Base-by-base conservation (phyloP, 345 rosid genomes). In the Dimocarpus longan region DNA sequence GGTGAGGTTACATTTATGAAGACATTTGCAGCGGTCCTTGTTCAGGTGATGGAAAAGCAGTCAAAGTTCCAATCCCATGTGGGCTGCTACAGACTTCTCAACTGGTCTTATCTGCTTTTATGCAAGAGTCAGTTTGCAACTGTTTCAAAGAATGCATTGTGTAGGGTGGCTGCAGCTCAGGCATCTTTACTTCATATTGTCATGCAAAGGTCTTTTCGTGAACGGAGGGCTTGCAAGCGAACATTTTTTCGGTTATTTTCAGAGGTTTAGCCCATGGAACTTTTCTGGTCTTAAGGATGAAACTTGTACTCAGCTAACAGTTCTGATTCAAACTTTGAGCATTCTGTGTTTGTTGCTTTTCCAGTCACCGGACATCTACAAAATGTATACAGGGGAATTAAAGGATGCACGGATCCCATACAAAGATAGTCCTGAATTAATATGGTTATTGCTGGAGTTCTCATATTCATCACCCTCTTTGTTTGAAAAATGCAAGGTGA, bases 21-120 rank as follows among this genome's bases (percentile, higher is more conserved):
- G 87, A 81, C 78, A 63, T 96, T 93, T 86, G 99, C 97, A 0
- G 93, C 92, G 11, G 83, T 86, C 9, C 94, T 96, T 83, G 97
- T 96, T 70, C 97, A 93, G 87, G 80, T 81, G 67, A 93, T 91
- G 97, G 99, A 96, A 64, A 96, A 82, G 89, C 93, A 89, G 80
- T 80, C 78, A 28, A 93, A 92, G 83, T 79, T 79, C 69, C 88
- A 88, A 37, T 86, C 94, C 18, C 87, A 80, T 72, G 86, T 87
- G 1, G 91, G 93, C 66, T 89, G 97, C 86, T 85, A 84, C 75
- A 89, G 93, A 84, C 91, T 96, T 62, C 90, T 96, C 74, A 81
- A 86, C 50, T 96, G 98, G 99, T 93, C 99, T 4, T 91, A 95
- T 73, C 87, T 96, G 78, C 91, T 96, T 24, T 84, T 96, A 76